Base-by-base conservation (phyloP, 169 alveolate species). In the Cryptosporidium sp. region DNA sequence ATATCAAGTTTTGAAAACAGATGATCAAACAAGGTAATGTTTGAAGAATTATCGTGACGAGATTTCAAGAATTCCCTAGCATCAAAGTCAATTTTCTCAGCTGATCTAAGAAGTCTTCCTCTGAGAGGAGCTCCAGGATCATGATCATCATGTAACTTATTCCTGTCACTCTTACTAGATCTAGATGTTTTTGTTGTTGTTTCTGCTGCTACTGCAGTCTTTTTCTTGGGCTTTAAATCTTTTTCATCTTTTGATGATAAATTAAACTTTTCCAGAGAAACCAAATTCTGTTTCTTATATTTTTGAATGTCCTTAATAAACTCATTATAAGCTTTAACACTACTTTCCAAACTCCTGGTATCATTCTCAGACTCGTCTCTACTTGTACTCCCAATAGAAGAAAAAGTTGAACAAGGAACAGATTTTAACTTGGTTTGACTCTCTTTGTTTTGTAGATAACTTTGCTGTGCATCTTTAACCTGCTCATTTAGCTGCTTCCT, bases 71-170 rank as follows among this genome's bases (percentile, higher is more conserved):
- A 80, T 26, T 61, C 50, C 33, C 52, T 58, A 12, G 87, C 87
- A 8, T 80, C 87, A 18, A 68, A 80, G 39, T 80, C 87, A 59
- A 80, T 80, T 80, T 29, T 58, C 58, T 80, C 87, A 50, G 48
- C 29, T 3, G 50, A 41, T 55, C 65, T 55, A n/a, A 55, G 65
- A 23, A 73, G 35, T 62, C 55, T 80, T 12, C 75, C 65, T 33
- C 86, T 51, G 6, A 80, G 23, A 7, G 87, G 87, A 21, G 87
- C 87, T 33, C 87, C 87, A 8, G 87, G 87, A 48, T 80, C 87
- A 12, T 14, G 61, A 48, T 80, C 67, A 43, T 80, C 29, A 65
- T 65, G 51, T 16, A 31, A 7, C 18, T 70, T 45, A 14, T 18
- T 6, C 45, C 48, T 70, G 31, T 45, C 23, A 31, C 21, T 43